Percentiles rank a stretch among this genome's conserved stretches.
phyloP scores from a whole-genome alignment of 176 grass and related monocot species.

The Triticum aestivum region DNA sequence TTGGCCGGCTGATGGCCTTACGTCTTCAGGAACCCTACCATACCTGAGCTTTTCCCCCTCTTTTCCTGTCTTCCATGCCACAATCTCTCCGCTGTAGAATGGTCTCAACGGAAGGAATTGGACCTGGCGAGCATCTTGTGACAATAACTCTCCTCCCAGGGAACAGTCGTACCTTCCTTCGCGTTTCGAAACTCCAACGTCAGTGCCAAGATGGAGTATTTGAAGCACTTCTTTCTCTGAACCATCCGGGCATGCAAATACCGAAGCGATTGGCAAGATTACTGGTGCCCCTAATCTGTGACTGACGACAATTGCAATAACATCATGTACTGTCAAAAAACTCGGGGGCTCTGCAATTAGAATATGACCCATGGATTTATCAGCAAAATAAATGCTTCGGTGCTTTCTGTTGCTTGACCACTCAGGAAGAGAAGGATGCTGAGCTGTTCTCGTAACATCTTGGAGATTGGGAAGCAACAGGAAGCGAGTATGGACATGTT shows the following conservation, averaged over 20 bases:
- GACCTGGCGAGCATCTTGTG: constrained; percentile 89
- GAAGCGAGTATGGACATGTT: constrained; percentile 74
- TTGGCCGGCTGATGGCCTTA: constrained; percentile 83
- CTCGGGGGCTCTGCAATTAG: constrained; percentile 83
- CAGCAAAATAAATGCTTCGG: constrained; percentile 64
- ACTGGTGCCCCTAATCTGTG: constrained; percentile 64
- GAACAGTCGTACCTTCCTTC: constrained; percentile 55
- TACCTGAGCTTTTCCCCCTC: constrained; percentile 87
- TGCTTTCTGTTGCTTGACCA: constrained; percentile 74
- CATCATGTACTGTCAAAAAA: constrained; percentile 87
- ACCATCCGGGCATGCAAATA: constrained; percentile 83
- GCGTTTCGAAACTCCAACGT: constrained; percentile 48
- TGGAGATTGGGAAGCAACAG: constrained; percentile 62
- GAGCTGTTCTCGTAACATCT: constrained; percentile 61
- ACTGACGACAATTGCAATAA: constrained; percentile 69
- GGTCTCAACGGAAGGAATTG: constrained; percentile 95
- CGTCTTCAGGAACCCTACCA: constrained; percentile 91
- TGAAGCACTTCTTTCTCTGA: constrained; percentile 76
- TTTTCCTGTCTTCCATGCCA: constrained; percentile 92
- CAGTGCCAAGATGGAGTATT: constrained; percentile 64
- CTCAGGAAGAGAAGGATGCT: constrained; percentile 55
- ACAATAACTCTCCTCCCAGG: constrained; percentile 70
- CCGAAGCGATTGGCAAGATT: constrained; percentile 66
- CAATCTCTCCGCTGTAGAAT: constrained; percentile 89
- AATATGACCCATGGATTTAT: constrained; percentile 67